Evolutionary conservation across 208 protist genomes (phyloP).

Genomic region (Trichomonas tenax): DNA sequence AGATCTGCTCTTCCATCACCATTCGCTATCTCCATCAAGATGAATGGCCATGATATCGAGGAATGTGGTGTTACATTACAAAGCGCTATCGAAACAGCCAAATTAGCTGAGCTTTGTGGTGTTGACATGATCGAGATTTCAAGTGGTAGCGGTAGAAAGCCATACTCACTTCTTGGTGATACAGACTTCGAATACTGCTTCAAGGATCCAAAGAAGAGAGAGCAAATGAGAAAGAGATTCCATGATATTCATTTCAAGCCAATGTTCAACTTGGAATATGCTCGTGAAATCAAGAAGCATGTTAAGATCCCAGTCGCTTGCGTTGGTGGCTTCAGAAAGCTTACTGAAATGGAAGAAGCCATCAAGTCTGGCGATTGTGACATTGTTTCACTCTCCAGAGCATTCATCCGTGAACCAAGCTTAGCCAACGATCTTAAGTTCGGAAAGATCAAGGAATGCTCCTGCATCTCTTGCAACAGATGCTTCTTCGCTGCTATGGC

Average conservation of each 20-base stretch:
- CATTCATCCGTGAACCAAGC: neutral
- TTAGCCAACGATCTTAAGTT: neutral
- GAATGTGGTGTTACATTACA: neutral
- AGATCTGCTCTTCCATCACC: neutral
- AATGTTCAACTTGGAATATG: neutral
- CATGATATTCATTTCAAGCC: neutral
- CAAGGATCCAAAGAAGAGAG: constrained; percentile 11
- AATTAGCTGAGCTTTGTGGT: neutral
- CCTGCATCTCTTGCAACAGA: neutral
- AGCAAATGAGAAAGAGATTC: neutral
- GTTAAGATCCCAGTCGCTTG: neutral
- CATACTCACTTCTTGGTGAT: neutral
- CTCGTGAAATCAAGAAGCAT: neutral
- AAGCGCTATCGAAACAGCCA: neutral
- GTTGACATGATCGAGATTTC: neutral
- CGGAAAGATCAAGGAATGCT: neutral
- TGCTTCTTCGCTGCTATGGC: neutral
- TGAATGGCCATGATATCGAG: neutral
- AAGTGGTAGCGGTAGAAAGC: neutral
- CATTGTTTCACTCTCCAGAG: neutral
- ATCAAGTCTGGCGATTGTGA: neutral
- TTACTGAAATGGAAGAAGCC: neutral
- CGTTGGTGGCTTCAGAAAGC: neutral
- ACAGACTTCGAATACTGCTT: neutral
- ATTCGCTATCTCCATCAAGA: neutral